These are phyloP conservation scores for Miscanthus lutarioriparius DNA, from an alignment of 176 grass and related monocot species.

Conservation along the genomic window DNA sequence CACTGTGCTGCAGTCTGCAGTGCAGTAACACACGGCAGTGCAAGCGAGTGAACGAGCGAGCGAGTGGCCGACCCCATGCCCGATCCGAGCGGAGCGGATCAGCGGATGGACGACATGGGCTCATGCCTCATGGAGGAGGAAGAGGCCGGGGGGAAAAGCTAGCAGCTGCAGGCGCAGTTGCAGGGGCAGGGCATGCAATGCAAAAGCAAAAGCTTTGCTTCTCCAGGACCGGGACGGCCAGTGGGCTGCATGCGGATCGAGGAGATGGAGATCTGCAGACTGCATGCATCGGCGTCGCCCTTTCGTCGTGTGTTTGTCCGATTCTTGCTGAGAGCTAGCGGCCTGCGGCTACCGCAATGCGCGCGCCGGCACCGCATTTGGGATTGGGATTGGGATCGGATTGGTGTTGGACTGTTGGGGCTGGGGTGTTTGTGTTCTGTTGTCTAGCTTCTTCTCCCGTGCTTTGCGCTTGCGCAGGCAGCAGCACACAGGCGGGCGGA, in stretches of 20 bases:
- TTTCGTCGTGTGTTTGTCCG: neutral
- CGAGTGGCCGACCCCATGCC: neutral
- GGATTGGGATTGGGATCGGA: neutral
- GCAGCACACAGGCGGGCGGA: neutral
- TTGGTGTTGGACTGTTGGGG: neutral
- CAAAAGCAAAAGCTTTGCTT: constrained; percentile 46
- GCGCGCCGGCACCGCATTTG: neutral
- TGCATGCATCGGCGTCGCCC: neutral
- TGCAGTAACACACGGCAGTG: neutral
- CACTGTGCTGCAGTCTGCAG: no score
- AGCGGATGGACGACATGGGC: neutral
- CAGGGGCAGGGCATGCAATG: neutral
- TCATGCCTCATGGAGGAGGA: constrained; percentile 1
- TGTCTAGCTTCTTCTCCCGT: neutral
- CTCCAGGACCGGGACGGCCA: neutral
- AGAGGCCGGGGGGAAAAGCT: neutral
- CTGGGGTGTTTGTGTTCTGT: neutral
- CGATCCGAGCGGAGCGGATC: neutral
- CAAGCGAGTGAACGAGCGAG: no score
- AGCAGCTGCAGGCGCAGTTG: neutral
- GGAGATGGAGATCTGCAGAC: no score
- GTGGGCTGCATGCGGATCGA: neutral
- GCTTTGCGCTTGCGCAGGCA: constrained; percentile 16
- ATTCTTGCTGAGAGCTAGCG: neutral
- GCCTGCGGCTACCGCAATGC: no score